These are phyloP conservation scores for Pseudophaeomoniella oleicola DNA, from an alignment of 2,329 filamentous ascomycete species.

Conservation along the genomic window DNA sequence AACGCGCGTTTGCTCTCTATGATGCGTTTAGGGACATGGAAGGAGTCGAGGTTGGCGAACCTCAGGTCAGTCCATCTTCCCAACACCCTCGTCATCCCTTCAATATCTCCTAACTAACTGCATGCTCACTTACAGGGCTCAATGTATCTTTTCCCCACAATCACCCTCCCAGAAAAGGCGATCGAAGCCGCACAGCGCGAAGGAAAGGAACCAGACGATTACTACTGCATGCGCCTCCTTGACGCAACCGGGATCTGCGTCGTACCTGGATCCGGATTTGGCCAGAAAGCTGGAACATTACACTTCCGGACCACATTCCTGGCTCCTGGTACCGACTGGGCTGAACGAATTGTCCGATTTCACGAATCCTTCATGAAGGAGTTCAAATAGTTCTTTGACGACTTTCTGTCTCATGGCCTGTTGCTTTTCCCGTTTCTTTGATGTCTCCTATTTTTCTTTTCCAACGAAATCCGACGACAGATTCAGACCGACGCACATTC, in stretches of 20 bases:
- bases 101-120: constrained; percentile 1
- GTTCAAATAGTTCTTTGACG: constrained; percentile 36
- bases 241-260: constrained; percentile 92
- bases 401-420: too few species aligned
- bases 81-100: neutral
- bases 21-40: constrained; percentile 90
- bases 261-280: constrained; percentile 83
- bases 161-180: constrained; percentile 64
- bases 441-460: too few species aligned
- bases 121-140: constrained; percentile 50
- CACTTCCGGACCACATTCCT: constrained; percentile 97
- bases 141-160: constrained; percentile 98
- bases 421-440: too few species aligned
- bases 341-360: constrained; percentile 73
- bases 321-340: constrained; percentile 91
- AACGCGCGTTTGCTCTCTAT: constrained; percentile 74
- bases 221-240: constrained; percentile 81
- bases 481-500: neutral
- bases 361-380: constrained; percentile 83
- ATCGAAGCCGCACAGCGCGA: constrained; percentile 60
- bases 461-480: too few species aligned
- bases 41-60: constrained; percentile 77
- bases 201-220: constrained; percentile 69
- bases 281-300: constrained; percentile 77
- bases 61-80: constrained; percentile 38